A percentile compares a stretch with the other conserved stretches of the same genome.
Evolutionary conservation across 257 asterid species (phyloP).

Genomic region (Scutellaria baicalensis): DNA sequence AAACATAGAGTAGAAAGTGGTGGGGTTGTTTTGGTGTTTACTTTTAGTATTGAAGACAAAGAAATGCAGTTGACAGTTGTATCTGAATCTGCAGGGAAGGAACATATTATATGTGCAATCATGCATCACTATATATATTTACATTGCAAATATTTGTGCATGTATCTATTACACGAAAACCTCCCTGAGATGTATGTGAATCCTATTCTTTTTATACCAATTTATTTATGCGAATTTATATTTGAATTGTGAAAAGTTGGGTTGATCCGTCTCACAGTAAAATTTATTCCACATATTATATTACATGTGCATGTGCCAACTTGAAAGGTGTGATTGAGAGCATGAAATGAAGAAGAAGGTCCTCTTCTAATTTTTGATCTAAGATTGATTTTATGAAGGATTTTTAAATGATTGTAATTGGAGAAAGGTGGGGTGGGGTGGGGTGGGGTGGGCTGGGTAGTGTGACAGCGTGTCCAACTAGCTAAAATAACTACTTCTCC

Average conservation of each 20-base stretch:
- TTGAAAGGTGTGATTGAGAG: conserved; percentile 24
- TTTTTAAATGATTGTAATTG: not conserved
- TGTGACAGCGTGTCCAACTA: not conserved
- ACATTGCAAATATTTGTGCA: not conserved
- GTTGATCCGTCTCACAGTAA: no score
- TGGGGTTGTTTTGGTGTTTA: conserved; percentile 19
- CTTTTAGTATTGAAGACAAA: conserved; percentile 39
- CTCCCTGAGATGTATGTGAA: no score
- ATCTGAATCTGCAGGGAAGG: conserved; percentile 37
- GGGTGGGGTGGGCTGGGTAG: not conserved
- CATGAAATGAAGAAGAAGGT: conserved; percentile 2
- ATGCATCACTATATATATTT: conserved; percentile 17
- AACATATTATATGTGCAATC: conserved; percentile 76
- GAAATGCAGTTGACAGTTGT: conserved; percentile 50
- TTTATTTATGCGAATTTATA: no score
- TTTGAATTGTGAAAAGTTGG: no score
- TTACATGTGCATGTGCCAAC: conserved; percentile 48
- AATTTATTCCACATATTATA: no score
- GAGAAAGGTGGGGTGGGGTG: not conserved
- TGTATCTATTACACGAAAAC: no score
- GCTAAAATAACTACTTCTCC: not conserved
- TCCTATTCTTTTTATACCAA: no score
- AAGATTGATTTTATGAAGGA: not conserved
- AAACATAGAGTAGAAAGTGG: not conserved
- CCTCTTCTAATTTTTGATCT: conserved; percentile 8